Evolutionary conservation across 169 alveolate genomes (phyloP), one percentile per base, ranked within the genome.

Genomic region (Plasmodium falciparum): DNA sequence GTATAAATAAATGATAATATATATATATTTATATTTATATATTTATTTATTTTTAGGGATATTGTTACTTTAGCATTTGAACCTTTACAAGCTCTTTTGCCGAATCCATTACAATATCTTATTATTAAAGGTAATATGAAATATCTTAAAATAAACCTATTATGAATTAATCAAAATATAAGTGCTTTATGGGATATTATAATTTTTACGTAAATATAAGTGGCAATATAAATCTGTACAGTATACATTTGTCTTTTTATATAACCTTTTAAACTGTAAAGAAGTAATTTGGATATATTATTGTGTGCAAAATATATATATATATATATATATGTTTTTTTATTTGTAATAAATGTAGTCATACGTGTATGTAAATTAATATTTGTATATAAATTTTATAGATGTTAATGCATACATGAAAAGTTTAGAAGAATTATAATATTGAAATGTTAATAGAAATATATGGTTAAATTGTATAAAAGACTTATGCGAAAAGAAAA

Each of bases 81-180:
- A 63, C 96, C 96, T 3, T 88, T 94, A 13, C 96, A 94, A 20
- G 89, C 95, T 1, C 80, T 92, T 90, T 92, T 94, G 8, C 89
- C 89, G 12, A 58, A 56, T 47, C 75, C 71, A 12, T 20, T 50
- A 20, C 90, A 50, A 29, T 70, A 73, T 47, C 59, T 63, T 70
- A 43, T 91, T 88, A 94, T 92, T 88, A 67, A 92, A 80, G 62
- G 83, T 93, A 54, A 63, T 72, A 43, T 65, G 33, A 52, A 78
- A 33, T 33, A 33, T 33, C 45, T 33, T 33, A 33, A 33, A 33
- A 33, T 33, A 93, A 39, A 33, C 5, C 5, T 33, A 33, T 33
- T 33, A 33, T 33, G 45, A 33, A 33, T 33, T 33, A 33, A 33
- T 33, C 7, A 4, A 33, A 4, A 33, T 33, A 33, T 33, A 33